A percentile compares a stretch with the other conserved stretches of the same genome.
Evolutionary conservation across 2,329 filamentous ascomycete genomes (phyloP).

Genomic region (Dothiorella sarmentorum): DNA sequence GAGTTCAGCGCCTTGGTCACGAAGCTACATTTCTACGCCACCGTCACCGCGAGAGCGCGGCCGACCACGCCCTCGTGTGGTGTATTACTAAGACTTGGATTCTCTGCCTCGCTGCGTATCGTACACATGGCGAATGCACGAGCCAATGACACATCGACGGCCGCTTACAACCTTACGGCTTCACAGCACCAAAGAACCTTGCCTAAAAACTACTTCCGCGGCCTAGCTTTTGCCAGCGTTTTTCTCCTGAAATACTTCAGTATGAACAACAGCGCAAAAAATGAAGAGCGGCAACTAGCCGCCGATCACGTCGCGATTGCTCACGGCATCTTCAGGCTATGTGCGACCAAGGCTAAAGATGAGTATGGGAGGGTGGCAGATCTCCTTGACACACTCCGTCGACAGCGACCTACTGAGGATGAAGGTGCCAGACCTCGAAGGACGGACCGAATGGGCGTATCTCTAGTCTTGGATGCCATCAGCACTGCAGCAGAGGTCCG

Average conservation of each 20-base stretch:
- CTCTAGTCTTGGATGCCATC: constrained; percentile 24
- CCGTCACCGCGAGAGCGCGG: too few relatives aligned
- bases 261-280: constrained; percentile 22
- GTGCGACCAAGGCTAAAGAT: constrained; percentile 19
- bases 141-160: not conserved
- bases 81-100: too few relatives aligned
- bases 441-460: constrained; percentile 25
- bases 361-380: constrained; percentile 22
- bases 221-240: constrained; percentile 22
- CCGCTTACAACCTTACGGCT: constrained; percentile 24
- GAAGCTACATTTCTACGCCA: too few relatives aligned
- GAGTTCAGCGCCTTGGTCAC: constrained; percentile 13
- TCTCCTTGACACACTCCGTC: too few relatives aligned
- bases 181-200: constrained; percentile 23
- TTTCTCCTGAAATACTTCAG: constrained; percentile 27
- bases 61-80: too few relatives aligned
- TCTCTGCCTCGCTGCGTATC: too few relatives aligned
- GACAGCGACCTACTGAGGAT: too few relatives aligned
- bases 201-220: constrained; percentile 25
- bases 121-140: too few relatives aligned
- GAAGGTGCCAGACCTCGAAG: constrained; percentile 20
- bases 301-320: constrained; percentile 27
- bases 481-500: constrained; percentile 23
- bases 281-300: constrained; percentile 26
- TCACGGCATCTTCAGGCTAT: constrained; percentile 23